Evolutionary conservation across 148 eudicot genomes (phyloP), one percentile per base, ranked within the genome.

Genomic region (Rhododendron vialii): DNA sequence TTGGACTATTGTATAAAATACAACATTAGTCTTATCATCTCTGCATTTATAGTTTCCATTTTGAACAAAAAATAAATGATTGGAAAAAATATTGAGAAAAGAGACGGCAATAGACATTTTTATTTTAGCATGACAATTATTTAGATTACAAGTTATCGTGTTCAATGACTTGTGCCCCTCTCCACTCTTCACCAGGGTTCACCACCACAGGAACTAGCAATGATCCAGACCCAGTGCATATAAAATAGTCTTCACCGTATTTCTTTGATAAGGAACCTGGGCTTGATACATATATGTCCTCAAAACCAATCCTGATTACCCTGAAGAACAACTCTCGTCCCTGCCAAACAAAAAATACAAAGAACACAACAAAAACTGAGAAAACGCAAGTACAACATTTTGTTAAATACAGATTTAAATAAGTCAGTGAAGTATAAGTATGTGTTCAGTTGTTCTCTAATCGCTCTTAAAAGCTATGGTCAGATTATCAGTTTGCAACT

Each of bases 151-250:
- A 90, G 88, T 96, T 96, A 85, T 96, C 99, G 82, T 96, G 99
- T 88, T 96, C 97, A 71, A 95, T 93, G 81, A 94, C 93, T 82
- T 92, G 94, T 43, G 98, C 99, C 55, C 97, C 99, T 93, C 89
- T 93, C 99, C 99, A 96, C 67, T 86, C 90, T 83, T 94, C 97
- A 84, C 97, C 97, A 28, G 99, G 98, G 53, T 93, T 90, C 41
- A 94, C 88, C 50, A 92, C 89, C 84, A 93, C 92, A 1, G 98
- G 99, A 78, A 90, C 93, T 80, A 96, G 83, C 94, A 95, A 88
- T 2, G 99, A 91, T 87, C 97, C 97, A 28, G 97, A 95, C 57
- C 99, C 99, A 0, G 98, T 92, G 88, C 99, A 96, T 69, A 95
- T 90, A 86, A 96, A 96, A 84, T 95, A 95, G 82, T 92, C 96